Conservation (phyloP, 1,284 basidiomycete species). For the Acaromyces ingoldii region DNA sequence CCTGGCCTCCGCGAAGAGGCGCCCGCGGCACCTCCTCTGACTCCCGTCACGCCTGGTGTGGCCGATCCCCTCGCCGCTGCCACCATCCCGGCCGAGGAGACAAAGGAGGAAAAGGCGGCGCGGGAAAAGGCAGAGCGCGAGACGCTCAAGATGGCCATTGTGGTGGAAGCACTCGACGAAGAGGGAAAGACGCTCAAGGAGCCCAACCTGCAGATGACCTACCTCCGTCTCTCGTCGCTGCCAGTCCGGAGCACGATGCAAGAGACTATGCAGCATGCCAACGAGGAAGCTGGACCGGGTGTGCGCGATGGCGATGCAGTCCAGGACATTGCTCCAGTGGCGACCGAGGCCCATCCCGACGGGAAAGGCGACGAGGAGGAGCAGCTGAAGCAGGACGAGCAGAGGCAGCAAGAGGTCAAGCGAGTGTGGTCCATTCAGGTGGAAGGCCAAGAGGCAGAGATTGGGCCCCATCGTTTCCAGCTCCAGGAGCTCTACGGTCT, state of each 20-base stretch:
- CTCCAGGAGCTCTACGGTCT: constrained; percentile 48
- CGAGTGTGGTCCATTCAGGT: constrained; percentile 33
- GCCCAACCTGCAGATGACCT: constrained; percentile 43
- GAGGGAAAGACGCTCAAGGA: constrained; percentile 28
- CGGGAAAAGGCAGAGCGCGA: constrained; percentile 38
- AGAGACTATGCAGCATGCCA: no score
- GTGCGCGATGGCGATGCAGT: neutral
- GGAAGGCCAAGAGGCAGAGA: constrained; percentile 44
- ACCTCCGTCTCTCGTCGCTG: constrained; percentile 32
- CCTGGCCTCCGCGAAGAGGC: neutral
- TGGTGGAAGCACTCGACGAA: constrained; percentile 47
- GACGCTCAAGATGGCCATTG: constrained; percentile 38
- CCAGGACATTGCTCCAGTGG: constrained; percentile 3
- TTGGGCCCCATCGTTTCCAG: constrained; percentile 44
- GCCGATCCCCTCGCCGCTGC: neutral
- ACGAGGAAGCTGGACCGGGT: neutral
- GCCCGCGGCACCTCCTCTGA: neutral
- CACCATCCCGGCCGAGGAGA: constrained; percentile 20
- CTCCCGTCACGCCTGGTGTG: neutral
- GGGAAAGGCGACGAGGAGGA: no score
- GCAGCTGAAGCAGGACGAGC: no score
- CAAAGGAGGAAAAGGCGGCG: constrained; percentile 30
- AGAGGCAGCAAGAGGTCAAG: no score
- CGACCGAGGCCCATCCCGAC: neutral
- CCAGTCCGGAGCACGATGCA: constrained; percentile 18